A percentile compares a stretch with the other conserved stretches of the same genome.
phyloP scores from a whole-genome alignment of 257 asterid genomes.

The Nicotiana paniculata region DNA sequence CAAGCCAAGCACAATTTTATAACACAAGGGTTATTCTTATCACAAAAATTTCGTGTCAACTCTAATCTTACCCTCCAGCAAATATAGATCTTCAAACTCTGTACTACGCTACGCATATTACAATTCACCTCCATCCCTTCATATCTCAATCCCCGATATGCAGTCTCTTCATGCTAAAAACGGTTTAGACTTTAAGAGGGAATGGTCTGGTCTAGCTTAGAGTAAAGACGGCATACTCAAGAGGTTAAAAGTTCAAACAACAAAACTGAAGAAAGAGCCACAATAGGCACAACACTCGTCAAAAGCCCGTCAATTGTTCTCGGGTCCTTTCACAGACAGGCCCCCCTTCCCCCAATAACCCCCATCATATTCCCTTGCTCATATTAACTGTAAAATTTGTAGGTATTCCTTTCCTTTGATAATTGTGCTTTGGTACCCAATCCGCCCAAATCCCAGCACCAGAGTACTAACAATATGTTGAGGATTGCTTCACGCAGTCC shows the following conservation, averaged over 20 bases:
- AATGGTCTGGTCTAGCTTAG: neutral
- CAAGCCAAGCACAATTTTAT: neutral
- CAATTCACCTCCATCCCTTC: neutral
- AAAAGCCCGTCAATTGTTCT: neutral
- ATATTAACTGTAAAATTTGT: neutral
- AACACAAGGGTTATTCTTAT: neutral
- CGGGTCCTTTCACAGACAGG: neutral
- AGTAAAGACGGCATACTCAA: neutral
- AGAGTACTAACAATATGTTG: neutral
- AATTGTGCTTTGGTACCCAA: neutral
- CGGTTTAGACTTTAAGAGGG: neutral
- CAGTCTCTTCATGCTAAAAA: neutral
- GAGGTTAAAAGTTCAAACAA: neutral
- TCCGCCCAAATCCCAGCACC: neutral
- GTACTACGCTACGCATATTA: neutral
- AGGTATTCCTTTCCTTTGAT: neutral
- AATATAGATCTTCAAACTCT: neutral
- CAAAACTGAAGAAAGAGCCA: neutral
- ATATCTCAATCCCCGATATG: neutral
- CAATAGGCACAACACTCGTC: neutral
- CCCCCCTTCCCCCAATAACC: neutral
- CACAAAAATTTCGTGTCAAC: neutral
- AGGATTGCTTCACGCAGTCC: neutral
- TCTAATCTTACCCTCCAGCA: neutral
- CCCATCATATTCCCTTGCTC: neutral